phyloP scores from a whole-genome alignment of 2,329 filamentous ascomycete species.

The Tolypocladium tropicale region DNA sequence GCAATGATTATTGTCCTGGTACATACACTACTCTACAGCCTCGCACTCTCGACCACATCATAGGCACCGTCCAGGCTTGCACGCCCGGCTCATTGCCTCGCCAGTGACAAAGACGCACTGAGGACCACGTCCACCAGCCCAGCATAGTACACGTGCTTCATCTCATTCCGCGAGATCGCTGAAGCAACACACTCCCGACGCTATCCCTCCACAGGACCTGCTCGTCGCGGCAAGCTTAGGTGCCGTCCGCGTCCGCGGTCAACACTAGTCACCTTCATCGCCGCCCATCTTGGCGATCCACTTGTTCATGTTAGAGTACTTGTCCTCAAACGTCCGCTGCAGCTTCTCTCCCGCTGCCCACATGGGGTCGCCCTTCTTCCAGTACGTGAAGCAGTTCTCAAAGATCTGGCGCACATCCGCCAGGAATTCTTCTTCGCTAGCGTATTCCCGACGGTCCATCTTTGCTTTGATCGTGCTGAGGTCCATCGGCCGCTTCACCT shows the following conservation, averaged over 20 bases:
- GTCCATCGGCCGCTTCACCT: constrained; percentile 53
- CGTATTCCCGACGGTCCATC: constrained; percentile 45
- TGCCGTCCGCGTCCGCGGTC: neutral
- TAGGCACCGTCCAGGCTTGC: neutral
- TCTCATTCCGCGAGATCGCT: no score
- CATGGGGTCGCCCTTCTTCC: constrained; percentile 44
- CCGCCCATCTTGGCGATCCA: constrained; percentile 45
- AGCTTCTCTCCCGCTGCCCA: constrained; percentile 45
- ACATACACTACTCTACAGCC: neutral
- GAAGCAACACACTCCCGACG: neutral
- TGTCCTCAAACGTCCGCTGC: constrained; percentile 48
- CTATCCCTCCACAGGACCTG: no score
- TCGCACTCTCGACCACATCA: neutral
- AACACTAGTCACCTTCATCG: constrained; percentile 18
- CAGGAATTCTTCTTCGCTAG: constrained; percentile 41
- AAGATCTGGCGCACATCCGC: constrained; percentile 52
- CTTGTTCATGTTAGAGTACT: constrained; percentile 48
- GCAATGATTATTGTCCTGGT: neutral
- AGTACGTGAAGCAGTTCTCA: constrained; percentile 54
- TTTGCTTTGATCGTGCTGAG: constrained; percentile 49
- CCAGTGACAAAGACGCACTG: neutral
- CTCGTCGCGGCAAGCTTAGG: neutral
- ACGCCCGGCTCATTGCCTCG: neutral
- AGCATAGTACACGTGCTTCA: neutral
- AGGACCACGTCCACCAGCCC: neutral